Conservation (phyloP, 805 yeast species). For the Myxozyma melibiosi region DNA sequence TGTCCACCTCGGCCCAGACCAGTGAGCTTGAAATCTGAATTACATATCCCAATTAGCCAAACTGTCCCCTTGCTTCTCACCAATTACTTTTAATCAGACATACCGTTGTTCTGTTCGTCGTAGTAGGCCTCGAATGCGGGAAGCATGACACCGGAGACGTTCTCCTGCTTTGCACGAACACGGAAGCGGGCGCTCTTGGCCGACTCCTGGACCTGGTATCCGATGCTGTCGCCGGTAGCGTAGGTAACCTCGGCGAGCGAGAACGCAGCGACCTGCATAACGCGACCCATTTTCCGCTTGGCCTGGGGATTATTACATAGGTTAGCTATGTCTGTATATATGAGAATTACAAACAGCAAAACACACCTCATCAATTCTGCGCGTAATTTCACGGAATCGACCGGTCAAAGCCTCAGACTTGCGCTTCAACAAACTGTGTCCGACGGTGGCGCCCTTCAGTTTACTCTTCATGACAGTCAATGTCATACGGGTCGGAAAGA, state of each 20-base stretch:
- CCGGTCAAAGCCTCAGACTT: conserved; percentile 96
- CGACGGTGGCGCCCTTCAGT: conserved; percentile 96
- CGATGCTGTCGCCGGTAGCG: conserved; percentile 95
- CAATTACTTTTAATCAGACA: background rate
- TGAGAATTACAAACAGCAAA: background rate
- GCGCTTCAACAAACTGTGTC: conserved; percentile 88
- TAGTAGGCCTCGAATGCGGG: conserved; percentile 89
- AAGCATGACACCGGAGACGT: conserved; percentile 91
- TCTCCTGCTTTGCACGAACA: conserved; percentile 89
- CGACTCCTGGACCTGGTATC: conserved; percentile 93
- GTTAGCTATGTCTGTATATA: too few relatives aligned
- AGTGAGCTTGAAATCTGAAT: conserved; percentile 81
- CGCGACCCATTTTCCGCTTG: conserved; percentile 95
- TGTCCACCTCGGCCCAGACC: conserved; percentile 99
- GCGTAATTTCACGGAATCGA: conserved; percentile 93
- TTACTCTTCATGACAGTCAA: conserved; percentile 92
- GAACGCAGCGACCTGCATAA: conserved; percentile 97
- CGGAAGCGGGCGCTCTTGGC: conserved; percentile 86
- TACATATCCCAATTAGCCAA: background rate
- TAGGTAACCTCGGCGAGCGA: conserved; percentile 96
- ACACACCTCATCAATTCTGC: conserved; percentile 77
- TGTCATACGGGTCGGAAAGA: conserved; percentile 48
- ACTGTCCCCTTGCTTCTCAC: background rate
- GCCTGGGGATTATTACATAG: conserved; percentile 46
- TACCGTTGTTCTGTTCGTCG: conserved; percentile 71